Conservation (phyloP, 768 basidiomycete species). For the Pisolithus orientalis region DNA sequence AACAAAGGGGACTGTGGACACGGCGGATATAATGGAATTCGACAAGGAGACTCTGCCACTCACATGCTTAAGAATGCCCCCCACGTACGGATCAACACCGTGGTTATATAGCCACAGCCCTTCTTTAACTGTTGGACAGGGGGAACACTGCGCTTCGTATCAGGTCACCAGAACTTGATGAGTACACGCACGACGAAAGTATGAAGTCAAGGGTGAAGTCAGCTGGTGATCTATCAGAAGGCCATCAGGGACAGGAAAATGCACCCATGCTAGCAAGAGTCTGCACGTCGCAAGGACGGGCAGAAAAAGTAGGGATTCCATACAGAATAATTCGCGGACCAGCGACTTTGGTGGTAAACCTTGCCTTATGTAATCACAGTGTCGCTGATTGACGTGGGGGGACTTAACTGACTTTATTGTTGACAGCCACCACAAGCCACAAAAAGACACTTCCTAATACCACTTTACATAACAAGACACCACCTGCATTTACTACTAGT, state of each 20-base stretch:
- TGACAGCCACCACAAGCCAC: no score
- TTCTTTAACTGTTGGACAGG: slow-evolving; percentile 63
- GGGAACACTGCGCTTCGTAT: slow-evolving; percentile 3
- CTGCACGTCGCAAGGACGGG: slow-evolving; percentile 41
- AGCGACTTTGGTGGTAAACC: not conserved
- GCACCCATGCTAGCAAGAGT: slow-evolving; percentile 46
- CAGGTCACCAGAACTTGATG: not conserved
- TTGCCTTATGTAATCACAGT: no score
- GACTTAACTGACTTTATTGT: no score
- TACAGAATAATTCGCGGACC: not conserved
- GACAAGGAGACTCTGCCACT: slow-evolving; percentile 17
- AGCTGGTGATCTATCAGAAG: slow-evolving; percentile 71
- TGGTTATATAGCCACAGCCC: slow-evolving; percentile 76
- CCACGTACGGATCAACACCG: slow-evolving; percentile 83
- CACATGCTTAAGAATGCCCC: slow-evolving; percentile 83
- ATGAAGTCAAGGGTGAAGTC: slow-evolving; percentile 76
- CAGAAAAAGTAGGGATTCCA: slow-evolving; percentile 22
- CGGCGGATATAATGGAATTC: slow-evolving; percentile 1
- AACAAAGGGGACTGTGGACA: slow-evolving; percentile 70
- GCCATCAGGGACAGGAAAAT: slow-evolving; percentile 34
- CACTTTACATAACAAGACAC: no score
- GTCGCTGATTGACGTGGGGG: no score
- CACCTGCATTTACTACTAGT: no score
- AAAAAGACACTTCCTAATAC: no score
- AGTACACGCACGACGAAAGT: slow-evolving; percentile 57